Percentiles rank a stretch among this genome's conserved stretches.
Conservation (phyloP, 495 filamentous ascomycete species). For the Oleoguttula mirabilis region DNA sequence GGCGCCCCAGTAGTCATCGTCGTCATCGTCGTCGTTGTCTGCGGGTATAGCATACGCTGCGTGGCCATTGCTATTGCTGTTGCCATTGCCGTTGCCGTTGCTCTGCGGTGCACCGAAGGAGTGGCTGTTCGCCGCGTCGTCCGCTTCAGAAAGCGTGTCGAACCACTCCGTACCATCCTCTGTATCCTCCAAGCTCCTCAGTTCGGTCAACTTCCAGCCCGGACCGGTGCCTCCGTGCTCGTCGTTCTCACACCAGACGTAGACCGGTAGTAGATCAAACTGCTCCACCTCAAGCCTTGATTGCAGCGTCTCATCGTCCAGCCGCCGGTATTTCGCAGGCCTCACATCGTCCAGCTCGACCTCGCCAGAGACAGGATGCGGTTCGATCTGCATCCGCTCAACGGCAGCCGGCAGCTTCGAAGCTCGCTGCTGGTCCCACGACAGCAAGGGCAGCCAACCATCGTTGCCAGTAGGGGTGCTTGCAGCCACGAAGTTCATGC, state of each 20-base stretch:
- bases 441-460: constrained; percentile 84
- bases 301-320: constrained; percentile 82
- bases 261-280: constrained; percentile 37
- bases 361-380: constrained; percentile 86
- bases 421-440: constrained; percentile 61
- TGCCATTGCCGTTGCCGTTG: too few relatives aligned
- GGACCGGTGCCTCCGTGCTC: constrained; percentile 47
- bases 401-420: constrained; percentile 54
- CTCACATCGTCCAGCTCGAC: constrained; percentile 63
- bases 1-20: constrained; percentile 87
- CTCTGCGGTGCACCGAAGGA: constrained; percentile 14
- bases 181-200: constrained; percentile 46
- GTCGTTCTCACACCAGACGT: constrained; percentile 59
- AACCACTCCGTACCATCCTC: constrained; percentile 38
- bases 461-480: constrained; percentile 45
- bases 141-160: constrained; percentile 41
- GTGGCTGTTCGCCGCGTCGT: constrained; percentile 32
- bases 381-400: constrained; percentile 58
- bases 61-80: constrained; percentile 9
- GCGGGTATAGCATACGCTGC: constrained; percentile 4
- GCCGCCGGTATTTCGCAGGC: constrained; percentile 50
- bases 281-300: constrained; percentile 43
- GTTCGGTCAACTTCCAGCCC: constrained; percentile 76
- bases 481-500: constrained; percentile 61
- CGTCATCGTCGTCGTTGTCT: constrained; percentile 49